Evolutionary conservation across 345 rosid genomes (phyloP), one percentile per base, ranked within the genome.

Genomic region (Lumnitzera racemosa): DNA sequence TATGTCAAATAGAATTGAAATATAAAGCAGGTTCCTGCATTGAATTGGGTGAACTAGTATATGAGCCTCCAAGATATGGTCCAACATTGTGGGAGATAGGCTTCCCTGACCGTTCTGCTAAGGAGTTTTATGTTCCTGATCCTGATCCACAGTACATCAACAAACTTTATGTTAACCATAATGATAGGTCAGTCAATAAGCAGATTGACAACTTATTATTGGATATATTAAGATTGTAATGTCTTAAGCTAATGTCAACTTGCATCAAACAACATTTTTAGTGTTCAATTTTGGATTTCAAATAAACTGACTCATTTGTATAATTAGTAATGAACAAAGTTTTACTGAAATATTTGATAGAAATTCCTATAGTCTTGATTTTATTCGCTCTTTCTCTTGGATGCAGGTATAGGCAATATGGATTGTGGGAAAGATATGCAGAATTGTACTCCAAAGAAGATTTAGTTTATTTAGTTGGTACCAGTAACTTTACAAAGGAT

Each of bases 81-180:
- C 79, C 85, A 0, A 90, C 97, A 0, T 13, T 94, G 73, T 94
- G 99, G 99, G 99, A 94, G 67, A 94, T 94, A 0, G 99, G 99
- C 27, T 68, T 78, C 51, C 96, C 99, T 12, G 95, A 94, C 59
- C 80, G 99, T 15, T 66, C 91, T 23, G 97, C 96, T 8, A 80
- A 83, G 29, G 96, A 87, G 68, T 94, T 87, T 75, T 94, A 82
- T 59, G 69, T 92, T 55, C 96, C 99, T 46, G 89, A 86, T 53
- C 91, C 97, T 7, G 57, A 84, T 54, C 90, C 91, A 2, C 66
- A 12, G 13, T 81, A 77, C 36, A 67, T 75, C 36, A 94, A 90
- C 75, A 80, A 71, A 62, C 81, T 94, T 49, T 90, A 82, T 59
- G 50, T 80, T 14, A 75, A 85, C 61, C 84, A 72, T 51, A 72